These are phyloP conservation scores for Royoungia palumana DNA, from an alignment of 768 basidiomycete genomes.

Conservation along the genomic window DNA sequence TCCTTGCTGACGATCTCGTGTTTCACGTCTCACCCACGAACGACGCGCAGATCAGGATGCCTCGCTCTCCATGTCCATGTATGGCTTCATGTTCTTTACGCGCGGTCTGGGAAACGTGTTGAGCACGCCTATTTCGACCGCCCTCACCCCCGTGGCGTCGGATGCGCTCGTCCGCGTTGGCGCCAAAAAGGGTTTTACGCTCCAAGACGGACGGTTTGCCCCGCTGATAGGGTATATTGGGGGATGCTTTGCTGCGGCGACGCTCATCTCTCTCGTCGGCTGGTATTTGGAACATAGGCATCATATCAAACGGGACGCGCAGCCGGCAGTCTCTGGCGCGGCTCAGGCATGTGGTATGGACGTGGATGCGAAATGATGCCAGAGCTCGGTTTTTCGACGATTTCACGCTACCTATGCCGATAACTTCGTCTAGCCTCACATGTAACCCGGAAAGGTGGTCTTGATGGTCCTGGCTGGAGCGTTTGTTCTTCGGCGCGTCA, in stretches of 20 bases:
- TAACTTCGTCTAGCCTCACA: too few relatives aligned
- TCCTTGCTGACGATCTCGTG: neutral
- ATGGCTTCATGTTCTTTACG: neutral
- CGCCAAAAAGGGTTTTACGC: neutral
- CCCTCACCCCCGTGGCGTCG: neutral
- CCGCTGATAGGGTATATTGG: neutral
- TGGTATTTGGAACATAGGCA: neutral
- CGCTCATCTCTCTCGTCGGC: neutral
- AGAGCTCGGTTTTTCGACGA: too few relatives aligned
- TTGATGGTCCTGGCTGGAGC: too few relatives aligned
- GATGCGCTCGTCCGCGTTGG: too few relatives aligned
- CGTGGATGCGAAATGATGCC: too few relatives aligned
- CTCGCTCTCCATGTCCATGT: constrained; percentile 1
- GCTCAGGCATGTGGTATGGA: too few relatives aligned
- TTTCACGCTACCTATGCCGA: too few relatives aligned
- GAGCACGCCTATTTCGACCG: neutral
- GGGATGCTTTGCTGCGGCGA: neutral
- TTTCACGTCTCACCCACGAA: too few relatives aligned
- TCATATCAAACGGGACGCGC: neutral
- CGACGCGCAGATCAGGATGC: neutral
- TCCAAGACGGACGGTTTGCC: neutral
- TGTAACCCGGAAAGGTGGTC: too few relatives aligned
- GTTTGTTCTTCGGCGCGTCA: too few relatives aligned
- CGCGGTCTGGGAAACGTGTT: neutral
- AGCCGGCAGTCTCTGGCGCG: too few relatives aligned